These are phyloP conservation scores for Phialemoniopsis sp. DNA, from an alignment of 2,329 filamentous ascomycete species.

Conservation along the genomic window DNA sequence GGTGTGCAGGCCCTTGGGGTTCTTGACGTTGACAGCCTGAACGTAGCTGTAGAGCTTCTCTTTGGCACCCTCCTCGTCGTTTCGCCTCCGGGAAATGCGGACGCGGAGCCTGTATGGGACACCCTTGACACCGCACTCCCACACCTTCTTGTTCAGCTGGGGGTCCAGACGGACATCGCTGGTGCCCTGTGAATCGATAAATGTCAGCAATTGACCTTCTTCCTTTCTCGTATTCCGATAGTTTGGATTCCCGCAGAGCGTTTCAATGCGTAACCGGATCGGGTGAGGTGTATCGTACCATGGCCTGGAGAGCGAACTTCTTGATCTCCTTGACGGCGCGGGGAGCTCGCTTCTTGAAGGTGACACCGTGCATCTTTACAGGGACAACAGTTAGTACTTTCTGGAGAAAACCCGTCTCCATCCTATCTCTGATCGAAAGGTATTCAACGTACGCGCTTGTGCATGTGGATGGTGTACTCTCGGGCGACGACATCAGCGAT, in stretches of 20 bases:
- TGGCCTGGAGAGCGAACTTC: constrained; percentile 85
- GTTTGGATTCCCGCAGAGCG: no score
- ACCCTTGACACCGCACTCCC: constrained; percentile 98
- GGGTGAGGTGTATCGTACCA: constrained; percentile 63
- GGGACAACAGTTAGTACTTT: constrained; percentile 28
- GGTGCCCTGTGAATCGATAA: constrained; percentile 70
- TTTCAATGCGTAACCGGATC: background rate
- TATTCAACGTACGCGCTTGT: constrained; percentile 84
- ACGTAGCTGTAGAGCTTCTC: constrained; percentile 99
- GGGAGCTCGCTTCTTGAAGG: constrained; percentile 99
- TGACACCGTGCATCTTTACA: constrained; percentile 82
- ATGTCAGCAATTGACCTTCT: constrained; percentile 8
- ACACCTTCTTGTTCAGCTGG: constrained; percentile 99
- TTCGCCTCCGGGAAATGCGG: constrained; percentile 98
- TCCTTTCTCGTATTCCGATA: background rate
- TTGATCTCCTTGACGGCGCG: constrained; percentile 99
- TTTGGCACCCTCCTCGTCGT: constrained; percentile 99
- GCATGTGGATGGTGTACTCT: constrained; percentile 99
- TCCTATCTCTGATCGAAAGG: background rate
- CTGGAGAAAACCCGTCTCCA: no score
- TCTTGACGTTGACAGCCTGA: constrained; percentile 99
- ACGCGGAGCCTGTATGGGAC: constrained; percentile 96
- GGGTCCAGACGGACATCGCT: constrained; percentile 96
- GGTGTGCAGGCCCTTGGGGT: constrained; percentile 95
- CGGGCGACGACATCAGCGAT: constrained; percentile 98